Conservation (phyloP, 306 rosid genomes). For the Casuarina cunninghamiana region DNA sequence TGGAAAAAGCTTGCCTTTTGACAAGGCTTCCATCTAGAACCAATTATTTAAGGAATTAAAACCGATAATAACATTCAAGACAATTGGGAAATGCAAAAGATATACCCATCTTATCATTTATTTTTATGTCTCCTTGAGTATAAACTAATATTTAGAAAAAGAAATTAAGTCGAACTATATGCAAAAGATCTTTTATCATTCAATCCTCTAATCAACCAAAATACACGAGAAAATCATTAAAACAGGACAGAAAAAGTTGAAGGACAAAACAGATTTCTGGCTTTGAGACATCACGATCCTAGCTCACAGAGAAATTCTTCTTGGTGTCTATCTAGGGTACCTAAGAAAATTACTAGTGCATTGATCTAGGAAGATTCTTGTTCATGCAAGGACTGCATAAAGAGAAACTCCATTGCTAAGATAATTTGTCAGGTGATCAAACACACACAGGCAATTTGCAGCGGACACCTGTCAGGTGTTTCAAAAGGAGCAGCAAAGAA, state of each 20-base stretch:
- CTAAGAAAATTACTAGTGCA: background rate
- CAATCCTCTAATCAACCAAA: background rate
- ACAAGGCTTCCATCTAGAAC: slow-evolving; percentile 80
- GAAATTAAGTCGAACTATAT: background rate
- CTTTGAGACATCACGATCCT: background rate
- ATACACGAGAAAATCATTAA: background rate
- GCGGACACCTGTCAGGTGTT: background rate
- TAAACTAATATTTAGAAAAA: background rate
- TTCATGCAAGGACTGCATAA: background rate
- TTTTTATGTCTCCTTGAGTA: background rate
- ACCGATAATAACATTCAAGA: background rate
- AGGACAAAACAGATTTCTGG: background rate
- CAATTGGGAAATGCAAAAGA: background rate
- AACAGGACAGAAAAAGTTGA: background rate
- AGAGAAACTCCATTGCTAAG: background rate
- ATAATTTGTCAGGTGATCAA: background rate
- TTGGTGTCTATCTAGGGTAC: background rate
- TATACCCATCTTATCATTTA: background rate
- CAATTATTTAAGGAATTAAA: slow-evolving; percentile 27
- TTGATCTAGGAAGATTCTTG: background rate
- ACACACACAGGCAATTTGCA: background rate
- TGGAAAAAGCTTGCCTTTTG: slow-evolving; percentile 60
- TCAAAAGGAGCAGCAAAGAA: background rate
- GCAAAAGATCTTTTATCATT: background rate
- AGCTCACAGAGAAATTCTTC: background rate